Evolutionary conservation across 1,139 yeast species (phyloP), one percentile per base, ranked within the genome.

Genomic region (Yamadazyma triangularis): DNA sequence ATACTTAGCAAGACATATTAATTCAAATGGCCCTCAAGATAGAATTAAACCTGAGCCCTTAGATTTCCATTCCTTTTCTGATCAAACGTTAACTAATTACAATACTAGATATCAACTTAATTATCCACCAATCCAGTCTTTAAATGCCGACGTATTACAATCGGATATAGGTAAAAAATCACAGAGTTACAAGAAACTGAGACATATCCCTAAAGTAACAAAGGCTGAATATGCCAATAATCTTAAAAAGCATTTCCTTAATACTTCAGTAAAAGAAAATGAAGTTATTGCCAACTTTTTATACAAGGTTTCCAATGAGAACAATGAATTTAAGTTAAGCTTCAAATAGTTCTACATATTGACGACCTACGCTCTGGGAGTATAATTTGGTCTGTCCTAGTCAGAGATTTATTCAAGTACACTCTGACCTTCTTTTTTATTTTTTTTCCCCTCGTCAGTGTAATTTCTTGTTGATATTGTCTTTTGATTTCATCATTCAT

Each of bases 261-360:
- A 64, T 25, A 71, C 77, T 32, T 73, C 74, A n/a, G 75, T 75
- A 4, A 73, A 83, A 40, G 95, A 86, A 48, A 79, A 80, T 41
- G 95, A 86, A 47, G 74, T 79, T 25, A 76, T 86, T 25, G 81
- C 91, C 26, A 84, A 80, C 44, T 86, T 86, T 48, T 64, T 86
- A 35, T 86, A 86, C 56, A 77, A 81, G 42, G 86, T 82, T 32
- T 74, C 74, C 47, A 77, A 83, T 48, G 81, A 79, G 40, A 77
- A 75, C 42, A 59, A 60, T 48, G 70, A 62, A 30, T 70, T 68
- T 40, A 67, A 66, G 48, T 52, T 68, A 36, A 50, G 57, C 1
- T 64, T 64, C 16, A 37, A 32, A 22, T 41, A 28, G 23, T n/a
- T n/a, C n/a, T n/a, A n/a, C n/a, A n/a, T n/a, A n/a, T n/a, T n/a